phyloP scores from a whole-genome alignment of 2,329 filamentous ascomycete species.

The Alternaria tenuissima region DNA sequence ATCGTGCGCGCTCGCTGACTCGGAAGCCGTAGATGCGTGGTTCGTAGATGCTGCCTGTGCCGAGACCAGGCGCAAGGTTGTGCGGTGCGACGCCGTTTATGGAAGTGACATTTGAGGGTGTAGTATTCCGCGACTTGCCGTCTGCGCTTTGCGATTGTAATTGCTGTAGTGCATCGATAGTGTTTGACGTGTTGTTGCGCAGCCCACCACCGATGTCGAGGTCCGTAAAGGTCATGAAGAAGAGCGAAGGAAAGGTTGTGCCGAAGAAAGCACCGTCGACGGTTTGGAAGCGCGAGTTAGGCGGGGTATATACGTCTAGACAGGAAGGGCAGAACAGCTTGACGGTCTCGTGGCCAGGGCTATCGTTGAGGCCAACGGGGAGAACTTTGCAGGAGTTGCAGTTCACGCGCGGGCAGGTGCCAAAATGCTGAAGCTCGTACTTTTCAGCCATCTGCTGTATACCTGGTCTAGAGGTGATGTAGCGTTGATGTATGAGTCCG shows the following conservation, averaged over 20 bases:
- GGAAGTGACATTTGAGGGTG: constrained; percentile 45
- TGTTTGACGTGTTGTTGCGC: constrained; percentile 59
- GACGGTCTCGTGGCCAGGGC: constrained; percentile 94
- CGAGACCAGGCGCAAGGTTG: constrained; percentile 90
- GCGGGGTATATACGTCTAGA: constrained; percentile 95
- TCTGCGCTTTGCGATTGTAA: constrained; percentile 48
- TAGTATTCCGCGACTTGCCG: constrained; percentile 45
- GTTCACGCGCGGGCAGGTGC: constrained; percentile 90
- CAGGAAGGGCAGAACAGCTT: constrained; percentile 98
- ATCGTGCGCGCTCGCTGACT: constrained; percentile 87
- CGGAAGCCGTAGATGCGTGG: constrained; percentile 96
- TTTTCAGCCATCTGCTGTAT: constrained; percentile 99
- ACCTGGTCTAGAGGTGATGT: constrained; percentile 93
- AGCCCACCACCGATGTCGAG: constrained; percentile 82
- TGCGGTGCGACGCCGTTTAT: constrained; percentile 88
- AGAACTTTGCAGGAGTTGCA: constrained; percentile 91
- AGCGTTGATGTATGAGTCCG: constrained; percentile 96
- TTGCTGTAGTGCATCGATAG: constrained; percentile 46
- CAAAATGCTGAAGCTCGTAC: constrained; percentile 96
- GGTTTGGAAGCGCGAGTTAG: constrained; percentile 95
- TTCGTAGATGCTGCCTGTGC: constrained; percentile 85
- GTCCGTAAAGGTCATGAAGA: constrained; percentile 98
- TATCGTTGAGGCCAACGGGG: constrained; percentile 92
- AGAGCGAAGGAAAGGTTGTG: constrained; percentile 94
- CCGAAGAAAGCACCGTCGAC: constrained; percentile 99